These are phyloP conservation scores for Penicillium sp. DNA, from an alignment of 2,329 filamentous ascomycete species.

Conservation along the genomic window DNA sequence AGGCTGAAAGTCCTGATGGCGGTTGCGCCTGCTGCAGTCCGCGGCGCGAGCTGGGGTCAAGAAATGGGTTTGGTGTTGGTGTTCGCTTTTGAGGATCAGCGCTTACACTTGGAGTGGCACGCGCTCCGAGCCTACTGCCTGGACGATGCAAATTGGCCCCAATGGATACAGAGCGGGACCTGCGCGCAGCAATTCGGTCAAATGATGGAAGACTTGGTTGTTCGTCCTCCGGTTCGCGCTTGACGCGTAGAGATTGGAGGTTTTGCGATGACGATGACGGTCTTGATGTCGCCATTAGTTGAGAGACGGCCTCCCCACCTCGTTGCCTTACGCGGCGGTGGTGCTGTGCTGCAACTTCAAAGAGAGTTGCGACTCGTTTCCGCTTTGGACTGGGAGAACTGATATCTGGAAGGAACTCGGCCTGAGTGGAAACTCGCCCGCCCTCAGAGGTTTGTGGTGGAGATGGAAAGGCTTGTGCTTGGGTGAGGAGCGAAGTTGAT, in stretches of 20 bases:
- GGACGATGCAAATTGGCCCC: conserved; percentile 25
- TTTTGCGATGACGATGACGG: conserved; percentile 30
- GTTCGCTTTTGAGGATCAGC: conserved; percentile 22
- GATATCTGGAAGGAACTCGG: conserved; percentile 38
- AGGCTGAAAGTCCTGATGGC: conserved; percentile 15
- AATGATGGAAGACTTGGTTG: conserved; percentile 22
- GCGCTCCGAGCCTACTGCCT: conserved; percentile 16
- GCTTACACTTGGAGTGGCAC: conserved; percentile 6
- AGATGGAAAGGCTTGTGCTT: conserved; percentile 33
- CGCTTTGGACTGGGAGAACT: conserved; percentile 41
- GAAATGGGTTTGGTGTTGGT: conserved; percentile 26
- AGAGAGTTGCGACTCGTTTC: conserved; percentile 42
- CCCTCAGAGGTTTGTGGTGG: conserved; percentile 27
- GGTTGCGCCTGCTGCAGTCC: conserved; percentile 8
- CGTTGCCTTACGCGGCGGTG: conserved; percentile 39
- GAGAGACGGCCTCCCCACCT: conserved; percentile 39
- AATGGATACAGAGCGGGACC: conserved; percentile 34
- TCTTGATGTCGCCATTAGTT: conserved; percentile 35
- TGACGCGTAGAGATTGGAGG: conserved; percentile 31
- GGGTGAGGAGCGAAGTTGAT: conserved; percentile 31
- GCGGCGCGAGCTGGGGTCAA: conserved; percentile 18
- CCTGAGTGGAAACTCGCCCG: conserved; percentile 15
- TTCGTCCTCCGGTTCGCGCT: conserved; percentile 35
- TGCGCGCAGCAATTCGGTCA: conserved; percentile 27
- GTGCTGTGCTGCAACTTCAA: conserved; percentile 41